These are phyloP conservation scores for Tirmania nivea DNA, from an alignment of 495 filamentous ascomycete species.

Conservation along the genomic window DNA sequence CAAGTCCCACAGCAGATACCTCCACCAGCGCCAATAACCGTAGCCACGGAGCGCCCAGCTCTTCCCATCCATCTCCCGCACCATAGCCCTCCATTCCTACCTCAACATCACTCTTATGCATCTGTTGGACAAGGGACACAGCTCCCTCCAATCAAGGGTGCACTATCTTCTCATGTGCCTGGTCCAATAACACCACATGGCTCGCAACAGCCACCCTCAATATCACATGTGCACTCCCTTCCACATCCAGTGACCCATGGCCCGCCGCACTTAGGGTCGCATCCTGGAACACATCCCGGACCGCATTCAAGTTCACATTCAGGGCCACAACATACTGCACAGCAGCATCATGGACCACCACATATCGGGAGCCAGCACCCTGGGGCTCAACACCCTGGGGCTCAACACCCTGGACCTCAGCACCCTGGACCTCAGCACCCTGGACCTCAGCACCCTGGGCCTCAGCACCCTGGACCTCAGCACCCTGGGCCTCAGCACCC, in stretches of 20 bases:
- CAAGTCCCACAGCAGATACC: not conserved
- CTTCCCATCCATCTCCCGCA: not conserved
- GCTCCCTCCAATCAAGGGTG: not conserved
- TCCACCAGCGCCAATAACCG: not conserved
- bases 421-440: not conserved
- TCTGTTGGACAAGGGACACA: not conserved
- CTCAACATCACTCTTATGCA: not conserved
- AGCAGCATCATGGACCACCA: too few relatives aligned
- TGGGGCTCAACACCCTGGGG: not conserved
- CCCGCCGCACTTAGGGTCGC: too few relatives aligned
- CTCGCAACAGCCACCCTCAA: not conserved
- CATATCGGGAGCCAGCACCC: not conserved
- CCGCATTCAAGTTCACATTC: too few relatives aligned
- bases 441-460: not conserved
- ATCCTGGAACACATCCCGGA: too few relatives aligned
- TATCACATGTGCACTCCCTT: not conserved
- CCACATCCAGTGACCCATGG: too few relatives aligned
- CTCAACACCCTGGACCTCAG: not conserved
- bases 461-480: not conserved
- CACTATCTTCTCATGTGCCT: not conserved
- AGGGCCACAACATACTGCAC: too few relatives aligned
- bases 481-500: constrained; percentile 7
- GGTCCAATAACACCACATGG: not conserved
- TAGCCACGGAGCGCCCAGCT: not conserved
- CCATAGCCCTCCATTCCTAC: not conserved